phyloP scores from a whole-genome alignment of 495 filamentous ascomycete species.

The Beverwykella pulmonaria region DNA sequence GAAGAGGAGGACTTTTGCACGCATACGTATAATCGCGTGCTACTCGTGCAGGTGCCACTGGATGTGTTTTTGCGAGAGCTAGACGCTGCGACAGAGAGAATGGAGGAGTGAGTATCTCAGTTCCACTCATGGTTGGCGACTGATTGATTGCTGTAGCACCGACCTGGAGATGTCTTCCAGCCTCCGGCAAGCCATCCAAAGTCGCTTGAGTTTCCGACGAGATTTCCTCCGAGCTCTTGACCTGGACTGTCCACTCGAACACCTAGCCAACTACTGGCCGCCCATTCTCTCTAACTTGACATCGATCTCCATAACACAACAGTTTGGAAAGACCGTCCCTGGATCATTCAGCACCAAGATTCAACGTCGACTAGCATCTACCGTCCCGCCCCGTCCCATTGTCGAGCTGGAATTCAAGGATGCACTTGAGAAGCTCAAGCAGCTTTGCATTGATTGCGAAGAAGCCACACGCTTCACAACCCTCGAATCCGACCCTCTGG shows the following conservation, averaged over 20 bases:
- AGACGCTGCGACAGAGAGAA: conserved; percentile 22
- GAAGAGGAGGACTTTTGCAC: conserved; percentile 98
- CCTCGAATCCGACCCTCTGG: conserved; percentile 7
- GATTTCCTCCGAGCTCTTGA: conserved; percentile 33
- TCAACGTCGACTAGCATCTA: conserved; percentile 86
- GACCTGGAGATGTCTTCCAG: conserved; percentile 12
- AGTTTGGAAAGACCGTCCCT: conserved; percentile 66
- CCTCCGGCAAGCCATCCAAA: conserved; percentile 17
- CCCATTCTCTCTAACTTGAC: conserved; percentile 17
- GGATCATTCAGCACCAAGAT: conserved; percentile 87
- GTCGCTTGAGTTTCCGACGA: conserved; percentile 32
- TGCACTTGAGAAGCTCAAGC: conserved; percentile 68
- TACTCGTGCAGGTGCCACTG: conserved; percentile 56
- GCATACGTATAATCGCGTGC: conserved; percentile 78
- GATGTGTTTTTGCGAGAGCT: conserved; percentile 34
- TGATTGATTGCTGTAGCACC: conserved; percentile 1
- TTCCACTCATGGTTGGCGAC: not conserved
- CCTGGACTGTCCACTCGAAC: conserved; percentile 18
- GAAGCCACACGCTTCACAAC: conserved; percentile 47
- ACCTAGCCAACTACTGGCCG: conserved; percentile 23
- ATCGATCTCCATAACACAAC: conserved; percentile 57
- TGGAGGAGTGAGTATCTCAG: conserved; percentile 31
- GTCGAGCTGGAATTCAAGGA: conserved; percentile 73
- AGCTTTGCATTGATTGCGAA: conserved; percentile 71
- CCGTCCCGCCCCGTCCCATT: conserved; percentile 88